phyloP scores from a whole-genome alignment of 2,329 filamentous ascomycete species.

The Xylaria multiplex region DNA sequence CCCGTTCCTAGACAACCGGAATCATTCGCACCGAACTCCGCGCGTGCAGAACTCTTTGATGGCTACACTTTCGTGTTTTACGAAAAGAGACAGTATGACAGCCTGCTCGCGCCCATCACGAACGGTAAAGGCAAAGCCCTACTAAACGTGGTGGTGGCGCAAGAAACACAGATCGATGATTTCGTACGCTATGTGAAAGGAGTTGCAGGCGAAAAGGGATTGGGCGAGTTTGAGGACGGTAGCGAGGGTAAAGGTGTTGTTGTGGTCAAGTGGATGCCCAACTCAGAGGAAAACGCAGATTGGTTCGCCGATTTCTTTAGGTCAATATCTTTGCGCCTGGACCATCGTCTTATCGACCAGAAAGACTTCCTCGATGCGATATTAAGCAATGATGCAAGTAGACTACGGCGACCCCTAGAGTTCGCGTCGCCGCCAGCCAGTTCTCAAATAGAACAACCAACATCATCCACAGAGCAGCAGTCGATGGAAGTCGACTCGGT shows the following conservation, averaged over 20 bases:
- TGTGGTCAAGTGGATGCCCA: slow-evolving; percentile 76
- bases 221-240: slow-evolving; percentile 71
- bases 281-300: slow-evolving; percentile 61
- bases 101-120: slow-evolving; percentile 77
- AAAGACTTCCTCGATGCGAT: slow-evolving; percentile 94
- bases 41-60: slow-evolving; percentile 78
- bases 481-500: slow-evolving; percentile 45
- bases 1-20: slow-evolving; percentile 73
- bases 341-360: slow-evolving; percentile 86
- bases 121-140: slow-evolving; percentile 86
- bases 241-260: slow-evolving; percentile 77
- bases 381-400: slow-evolving; percentile 78
- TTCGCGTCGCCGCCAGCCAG: slow-evolving; percentile 53
- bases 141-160: slow-evolving; percentile 68
- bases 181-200: slow-evolving; percentile 81
- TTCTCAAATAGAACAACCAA: slow-evolving; percentile 41
- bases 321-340: slow-evolving; percentile 74
- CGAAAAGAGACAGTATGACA: slow-evolving; percentile 78
- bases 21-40: slow-evolving; percentile 76
- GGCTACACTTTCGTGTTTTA: slow-evolving; percentile 92
- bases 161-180: slow-evolving; percentile 75
- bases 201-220: slow-evolving; percentile 77
- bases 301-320: slow-evolving; percentile 79
- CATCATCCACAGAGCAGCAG: slow-evolving; percentile 31
- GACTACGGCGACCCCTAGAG: slow-evolving; percentile 75